Conservation (phyloP, 495 filamentous ascomycete genomes). For the Trypethelium eluteriae region DNA sequence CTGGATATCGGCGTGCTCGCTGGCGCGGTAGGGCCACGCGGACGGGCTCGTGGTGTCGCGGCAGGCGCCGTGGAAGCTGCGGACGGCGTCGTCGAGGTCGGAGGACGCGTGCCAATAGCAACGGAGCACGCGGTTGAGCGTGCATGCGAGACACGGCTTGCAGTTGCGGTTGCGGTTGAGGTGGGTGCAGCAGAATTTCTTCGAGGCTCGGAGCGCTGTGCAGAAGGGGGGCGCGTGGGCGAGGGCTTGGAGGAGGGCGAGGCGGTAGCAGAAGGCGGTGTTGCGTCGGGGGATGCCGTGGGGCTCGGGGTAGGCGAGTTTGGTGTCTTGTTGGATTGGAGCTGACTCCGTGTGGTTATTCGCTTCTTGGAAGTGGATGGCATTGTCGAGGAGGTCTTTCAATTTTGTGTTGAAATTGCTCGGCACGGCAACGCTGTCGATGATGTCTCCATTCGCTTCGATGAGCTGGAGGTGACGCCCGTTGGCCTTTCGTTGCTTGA, state of each 20-base stretch:
- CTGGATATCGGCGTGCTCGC: constrained; percentile 1
- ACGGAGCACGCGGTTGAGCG: neutral
- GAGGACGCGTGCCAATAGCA: neutral
- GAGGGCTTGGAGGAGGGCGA: constrained; percentile 11
- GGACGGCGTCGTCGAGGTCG: neutral
- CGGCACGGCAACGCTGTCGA: neutral
- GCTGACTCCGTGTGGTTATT: neutral
- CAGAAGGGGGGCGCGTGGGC: constrained; percentile 15
- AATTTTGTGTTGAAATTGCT: neutral
- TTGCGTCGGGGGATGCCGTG: neutral
- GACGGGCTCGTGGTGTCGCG: neutral
- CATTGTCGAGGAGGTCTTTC: neutral
- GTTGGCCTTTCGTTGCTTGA: neutral
- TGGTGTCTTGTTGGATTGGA: neutral
- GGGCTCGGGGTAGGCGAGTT: neutral
- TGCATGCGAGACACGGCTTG: neutral
- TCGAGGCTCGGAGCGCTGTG: constrained; percentile 10
- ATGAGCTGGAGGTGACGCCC: neutral
- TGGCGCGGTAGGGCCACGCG: neutral
- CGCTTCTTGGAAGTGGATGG: neutral
- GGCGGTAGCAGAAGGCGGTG: constrained; percentile 12
- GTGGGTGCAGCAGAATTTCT: neutral
- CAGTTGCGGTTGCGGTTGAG: neutral
- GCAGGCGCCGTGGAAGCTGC: neutral
- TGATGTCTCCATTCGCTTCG: neutral